A percentile compares a stretch with the other conserved stretches of the same genome.
phyloP scores from a whole-genome alignment of 2,329 filamentous ascomycete genomes.

The Amesomyces nigricolor region DNA sequence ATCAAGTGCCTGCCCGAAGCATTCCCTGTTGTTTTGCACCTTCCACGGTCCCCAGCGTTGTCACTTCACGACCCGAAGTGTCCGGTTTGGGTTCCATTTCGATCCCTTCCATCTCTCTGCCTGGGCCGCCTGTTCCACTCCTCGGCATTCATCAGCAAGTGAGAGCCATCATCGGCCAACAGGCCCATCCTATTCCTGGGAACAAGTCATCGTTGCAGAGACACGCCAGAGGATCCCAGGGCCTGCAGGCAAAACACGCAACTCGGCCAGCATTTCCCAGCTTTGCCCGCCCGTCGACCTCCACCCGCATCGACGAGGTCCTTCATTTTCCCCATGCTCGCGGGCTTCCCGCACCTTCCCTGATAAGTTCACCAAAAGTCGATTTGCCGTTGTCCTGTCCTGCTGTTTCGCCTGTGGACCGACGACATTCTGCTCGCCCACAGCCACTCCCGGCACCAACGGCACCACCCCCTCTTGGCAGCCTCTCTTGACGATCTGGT shows the following conservation, averaged over 20 bases:
- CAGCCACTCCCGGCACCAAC: slow-evolving; percentile 9
- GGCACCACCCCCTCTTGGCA: slow-evolving; percentile 16
- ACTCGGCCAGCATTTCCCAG: slow-evolving; percentile 14
- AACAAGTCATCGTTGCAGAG: slow-evolving; percentile 2
- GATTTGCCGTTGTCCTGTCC: slow-evolving; percentile 5
- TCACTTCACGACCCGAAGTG: slow-evolving; percentile 1
- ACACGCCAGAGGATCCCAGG: slow-evolving; percentile 3
- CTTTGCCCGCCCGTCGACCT: slow-evolving; percentile 4
- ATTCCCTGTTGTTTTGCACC: not conserved
- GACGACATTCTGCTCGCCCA: not conserved
- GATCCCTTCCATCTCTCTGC: not conserved
- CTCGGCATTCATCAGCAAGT: slow-evolving; percentile 15
- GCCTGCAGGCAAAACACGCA: slow-evolving; percentile 15
- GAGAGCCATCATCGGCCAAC: slow-evolving; percentile 4
- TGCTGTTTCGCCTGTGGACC: not conserved
- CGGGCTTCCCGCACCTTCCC: slow-evolving; percentile 3
- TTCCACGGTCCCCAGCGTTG: not conserved
- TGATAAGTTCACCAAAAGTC: slow-evolving; percentile 7
- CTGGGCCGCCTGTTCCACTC: slow-evolving; percentile 7
- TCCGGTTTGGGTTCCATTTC: not conserved
- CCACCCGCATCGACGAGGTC: slow-evolving; percentile 15
- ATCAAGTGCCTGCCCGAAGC: not conserved
- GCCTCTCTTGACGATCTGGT: not conserved
- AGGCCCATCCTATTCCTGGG: not conserved
- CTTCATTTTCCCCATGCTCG: slow-evolving; percentile 7